Evolutionary conservation across 2,329 filamentous ascomycete genomes (phyloP).

Genomic region (Penicillium sp.): DNA sequence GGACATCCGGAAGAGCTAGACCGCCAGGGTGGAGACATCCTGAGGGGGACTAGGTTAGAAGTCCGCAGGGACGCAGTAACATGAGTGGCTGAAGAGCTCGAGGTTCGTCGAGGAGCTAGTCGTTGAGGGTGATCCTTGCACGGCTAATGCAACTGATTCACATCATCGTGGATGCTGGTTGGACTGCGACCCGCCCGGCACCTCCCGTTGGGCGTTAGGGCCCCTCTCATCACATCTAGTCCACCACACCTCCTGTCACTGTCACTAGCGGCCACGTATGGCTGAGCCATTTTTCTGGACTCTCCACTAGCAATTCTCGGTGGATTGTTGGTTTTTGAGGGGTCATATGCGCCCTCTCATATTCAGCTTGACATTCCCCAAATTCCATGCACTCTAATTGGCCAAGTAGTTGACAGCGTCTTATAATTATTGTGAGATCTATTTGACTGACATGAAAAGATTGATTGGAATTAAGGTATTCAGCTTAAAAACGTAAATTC

Average conservation of each 20-base stretch:
- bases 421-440: not conserved
- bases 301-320: not conserved
- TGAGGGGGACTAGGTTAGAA: constrained; percentile 10
- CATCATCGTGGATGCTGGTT: constrained; percentile 19
- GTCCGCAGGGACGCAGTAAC: constrained; percentile 10
- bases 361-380: not conserved
- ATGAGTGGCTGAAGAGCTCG: constrained; percentile 16
- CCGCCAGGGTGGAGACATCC: constrained; percentile 11
- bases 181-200: constrained; percentile 21
- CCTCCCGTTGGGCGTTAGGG: constrained; percentile 21
- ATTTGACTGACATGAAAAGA: not conserved
- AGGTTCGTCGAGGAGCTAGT: constrained; percentile 13
- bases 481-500: not conserved
- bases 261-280: not conserved
- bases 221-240: constrained; percentile 20
- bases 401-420: not conserved
- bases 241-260: constrained; percentile 8
- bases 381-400: not conserved
- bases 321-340: not conserved
- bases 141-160: constrained; percentile 27
- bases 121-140: constrained; percentile 5
- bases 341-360: not conserved
- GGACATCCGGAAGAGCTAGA: constrained; percentile 6
- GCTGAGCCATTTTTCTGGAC: not conserved
- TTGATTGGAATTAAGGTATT: not conserved